phyloP scores from a whole-genome alignment of 202 grass and related monocot species.

The Musa balbisiana region DNA sequence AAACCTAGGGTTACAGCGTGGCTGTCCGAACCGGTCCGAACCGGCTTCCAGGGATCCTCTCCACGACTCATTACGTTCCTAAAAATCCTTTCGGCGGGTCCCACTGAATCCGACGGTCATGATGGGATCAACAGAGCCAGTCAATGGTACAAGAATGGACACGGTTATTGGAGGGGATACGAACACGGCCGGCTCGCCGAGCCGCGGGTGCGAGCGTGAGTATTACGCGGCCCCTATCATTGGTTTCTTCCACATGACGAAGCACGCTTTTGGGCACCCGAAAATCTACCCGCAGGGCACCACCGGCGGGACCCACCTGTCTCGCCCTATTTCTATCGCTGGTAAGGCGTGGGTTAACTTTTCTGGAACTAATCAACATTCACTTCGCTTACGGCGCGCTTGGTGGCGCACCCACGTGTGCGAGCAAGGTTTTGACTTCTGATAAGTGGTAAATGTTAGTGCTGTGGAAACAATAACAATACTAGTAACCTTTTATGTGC shows the following conservation, averaged over 20 bases:
- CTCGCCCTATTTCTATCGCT: neutral
- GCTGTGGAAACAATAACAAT: too few relatives aligned
- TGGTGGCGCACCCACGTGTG: neutral
- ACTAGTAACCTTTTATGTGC: too few relatives aligned
- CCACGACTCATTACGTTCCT: neutral
- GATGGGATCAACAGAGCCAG: neutral
- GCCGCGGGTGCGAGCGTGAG: neutral
- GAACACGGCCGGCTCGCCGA: neutral
- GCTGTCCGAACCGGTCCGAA: neutral
- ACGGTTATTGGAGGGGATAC: neutral
- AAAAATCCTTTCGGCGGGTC: too few relatives aligned
- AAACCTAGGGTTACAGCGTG: constrained; percentile 78
- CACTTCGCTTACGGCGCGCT: neutral
- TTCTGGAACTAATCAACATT: too few relatives aligned
- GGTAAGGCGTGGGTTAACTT: rapidly evolving
- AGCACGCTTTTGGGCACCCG: neutral
- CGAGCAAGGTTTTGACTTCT: neutral
- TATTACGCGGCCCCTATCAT: neutral
- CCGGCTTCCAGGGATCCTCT: neutral
- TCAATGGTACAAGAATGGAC: neutral
- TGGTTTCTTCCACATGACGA: neutral
- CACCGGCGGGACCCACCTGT: neutral
- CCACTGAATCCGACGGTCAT: neutral
- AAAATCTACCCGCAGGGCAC: neutral
- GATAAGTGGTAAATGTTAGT: neutral